phyloP scores from a whole-genome alignment of 148 eudicot genomes.

The Rhododendron griersonianum region DNA sequence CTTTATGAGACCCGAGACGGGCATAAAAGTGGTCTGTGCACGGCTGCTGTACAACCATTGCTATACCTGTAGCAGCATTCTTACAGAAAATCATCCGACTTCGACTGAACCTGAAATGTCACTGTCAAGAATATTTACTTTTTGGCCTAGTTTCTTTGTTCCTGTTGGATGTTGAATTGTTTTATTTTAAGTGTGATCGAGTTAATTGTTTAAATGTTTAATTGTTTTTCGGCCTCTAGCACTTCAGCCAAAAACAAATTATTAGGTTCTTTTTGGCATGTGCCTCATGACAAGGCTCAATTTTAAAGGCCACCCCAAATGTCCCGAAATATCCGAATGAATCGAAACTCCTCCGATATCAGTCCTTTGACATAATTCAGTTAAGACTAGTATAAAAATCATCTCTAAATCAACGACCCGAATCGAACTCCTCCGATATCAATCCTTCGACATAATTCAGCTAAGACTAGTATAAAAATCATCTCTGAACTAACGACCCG shows the following conservation, averaged over 20 bases:
- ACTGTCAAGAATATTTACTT: not conserved
- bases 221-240: not conserved
- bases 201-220: not conserved
- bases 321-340: not conserved
- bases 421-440: too few relatives aligned
- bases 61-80: too few relatives aligned
- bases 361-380: too few relatives aligned
- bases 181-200: not conserved
- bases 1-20: too few relatives aligned
- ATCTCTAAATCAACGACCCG: too few relatives aligned
- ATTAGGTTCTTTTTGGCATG: not conserved
- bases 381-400: too few relatives aligned
- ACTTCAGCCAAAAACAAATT: not conserved
- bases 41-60: too few relatives aligned
- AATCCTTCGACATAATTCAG: too few relatives aligned
- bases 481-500: too few relatives aligned
- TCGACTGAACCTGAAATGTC: not conserved
- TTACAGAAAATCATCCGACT: not conserved
- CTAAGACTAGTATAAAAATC: too few relatives aligned
- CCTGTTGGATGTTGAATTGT: not conserved
- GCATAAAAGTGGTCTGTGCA: too few relatives aligned
- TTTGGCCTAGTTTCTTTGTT: not conserved
- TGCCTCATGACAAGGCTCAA: not conserved
- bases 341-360: too few relatives aligned
- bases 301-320: not conserved